These are phyloP conservation scores for Curvularia verruculosa DNA, from an alignment of 2,329 filamentous ascomycete genomes.

Conservation along the genomic window DNA sequence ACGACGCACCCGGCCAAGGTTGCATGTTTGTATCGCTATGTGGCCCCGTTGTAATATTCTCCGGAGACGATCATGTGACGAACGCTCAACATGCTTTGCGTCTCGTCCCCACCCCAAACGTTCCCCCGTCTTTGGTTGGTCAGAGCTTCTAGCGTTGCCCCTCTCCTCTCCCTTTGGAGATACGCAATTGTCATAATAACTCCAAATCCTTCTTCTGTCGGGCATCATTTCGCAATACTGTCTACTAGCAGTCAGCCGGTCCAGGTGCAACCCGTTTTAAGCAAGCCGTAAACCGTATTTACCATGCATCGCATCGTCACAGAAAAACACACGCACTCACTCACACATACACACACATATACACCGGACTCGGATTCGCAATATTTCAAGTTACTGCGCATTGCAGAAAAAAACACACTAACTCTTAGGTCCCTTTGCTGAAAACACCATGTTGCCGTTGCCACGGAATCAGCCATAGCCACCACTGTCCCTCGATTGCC, in stretches of 20 bases:
- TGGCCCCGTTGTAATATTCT: slow-evolving; percentile 18
- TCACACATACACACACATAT: too few species aligned
- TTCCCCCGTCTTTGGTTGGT: slow-evolving; percentile 13
- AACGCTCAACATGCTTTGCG: slow-evolving; percentile 1
- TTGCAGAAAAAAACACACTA: not conserved
- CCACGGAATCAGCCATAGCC: not conserved
- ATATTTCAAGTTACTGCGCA: not conserved
- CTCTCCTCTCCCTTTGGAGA: slow-evolving; percentile 3
- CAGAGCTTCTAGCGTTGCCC: not conserved
- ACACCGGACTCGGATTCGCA: slow-evolving; percentile 2
- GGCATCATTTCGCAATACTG: not conserved
- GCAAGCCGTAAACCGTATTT: not conserved
- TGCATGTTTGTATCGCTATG: slow-evolving; percentile 11
- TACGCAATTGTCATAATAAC: slow-evolving; percentile 9
- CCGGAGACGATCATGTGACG: slow-evolving; percentile 19
- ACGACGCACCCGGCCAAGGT: slow-evolving; percentile 4
- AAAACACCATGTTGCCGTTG: not conserved
- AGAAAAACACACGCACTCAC: too few species aligned
- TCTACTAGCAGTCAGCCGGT: not conserved
- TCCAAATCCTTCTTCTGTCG: not conserved
- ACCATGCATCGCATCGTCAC: not conserved
- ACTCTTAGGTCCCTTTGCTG: not conserved
- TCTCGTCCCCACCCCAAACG: slow-evolving; percentile 9
- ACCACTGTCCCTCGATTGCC: not conserved
- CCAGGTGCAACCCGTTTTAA: not conserved